Evolutionary conservation across 345 rosid genomes (phyloP), one percentile per base, ranked within the genome.

Genomic region (Aquilaria malaccensis): DNA sequence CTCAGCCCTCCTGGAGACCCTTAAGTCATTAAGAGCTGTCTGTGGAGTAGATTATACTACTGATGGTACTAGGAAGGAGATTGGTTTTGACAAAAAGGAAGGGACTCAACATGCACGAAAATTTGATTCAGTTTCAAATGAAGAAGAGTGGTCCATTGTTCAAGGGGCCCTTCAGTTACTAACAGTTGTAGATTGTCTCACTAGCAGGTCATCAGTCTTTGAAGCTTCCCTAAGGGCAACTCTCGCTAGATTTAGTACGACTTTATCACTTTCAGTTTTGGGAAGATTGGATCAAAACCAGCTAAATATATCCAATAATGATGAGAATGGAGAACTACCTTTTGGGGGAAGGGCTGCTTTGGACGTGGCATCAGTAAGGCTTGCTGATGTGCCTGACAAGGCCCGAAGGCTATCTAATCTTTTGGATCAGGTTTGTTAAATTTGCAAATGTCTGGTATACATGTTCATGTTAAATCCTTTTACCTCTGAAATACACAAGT

Each of bases 101-200:
- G 87, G 73, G 37, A 65, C 74, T 67, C 87, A 82, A 71, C 80
- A 64, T 72, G 66, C 81, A 53, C 85, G 92, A 46, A 90, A 81
- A 79, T 79, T 43, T 52, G 96, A 88, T 60, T 67, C 62, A 69
- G 70, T 80, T 52, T 94, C 97, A 30, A 90, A 84, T 74, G 99
- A 94, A 63, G 95, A 87, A 78, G 99, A 94, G 76, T 94, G 99
- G 99, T 94, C 99, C 60, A 90, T 94, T 58, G 95, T 94, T 57
- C 97, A 90, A 70, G 99, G 97, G 71, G 92, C 97, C 56, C 63
- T 94, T 64, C 99, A 94, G 76, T 81, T 94, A 70, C 89, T 94
- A 22, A 94, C 97, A 9, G 97, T 94, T 49, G 95, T 95, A 73
- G 99, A 94, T 74, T 87, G 96, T 76, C 82, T 94, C 45, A 88